phyloP scores from a whole-genome alignment of 257 asterid genomes.

The Solanum chiquidenum region DNA sequence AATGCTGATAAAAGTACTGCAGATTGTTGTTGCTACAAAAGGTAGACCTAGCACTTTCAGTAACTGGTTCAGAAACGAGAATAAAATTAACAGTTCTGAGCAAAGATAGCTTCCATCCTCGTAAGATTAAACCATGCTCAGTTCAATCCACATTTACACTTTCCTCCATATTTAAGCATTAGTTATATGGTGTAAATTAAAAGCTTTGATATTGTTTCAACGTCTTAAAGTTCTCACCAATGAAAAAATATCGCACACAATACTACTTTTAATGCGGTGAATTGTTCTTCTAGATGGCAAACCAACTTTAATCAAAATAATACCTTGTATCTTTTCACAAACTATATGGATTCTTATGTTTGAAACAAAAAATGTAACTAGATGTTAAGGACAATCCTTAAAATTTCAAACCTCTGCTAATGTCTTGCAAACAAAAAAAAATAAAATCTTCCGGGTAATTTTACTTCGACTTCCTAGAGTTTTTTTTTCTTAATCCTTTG shows the following conservation, averaged over 20 bases:
- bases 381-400: neutral
- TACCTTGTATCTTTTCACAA: neutral
- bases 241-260: neutral
- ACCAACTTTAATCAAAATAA: neutral
- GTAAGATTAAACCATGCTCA: neutral
- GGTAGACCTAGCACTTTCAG: neutral
- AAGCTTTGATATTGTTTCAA: neutral
- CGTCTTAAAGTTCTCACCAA: neutral
- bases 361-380: neutral
- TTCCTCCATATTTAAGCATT: neutral
- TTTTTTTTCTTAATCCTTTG: neutral
- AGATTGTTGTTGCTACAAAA: neutral
- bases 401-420: neutral
- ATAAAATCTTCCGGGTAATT: neutral
- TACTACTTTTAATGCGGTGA: neutral
- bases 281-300: neutral
- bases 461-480: neutral
- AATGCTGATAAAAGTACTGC: neutral
- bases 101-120: neutral
- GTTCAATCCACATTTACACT: neutral
- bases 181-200: neutral
- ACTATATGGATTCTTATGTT: neutral
- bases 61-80: neutral
- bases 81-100: neutral
- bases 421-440: neutral